phyloP scores from a whole-genome alignment of 192 early-diverging fungal genomes.

The Umbelopsis sp. region DNA sequence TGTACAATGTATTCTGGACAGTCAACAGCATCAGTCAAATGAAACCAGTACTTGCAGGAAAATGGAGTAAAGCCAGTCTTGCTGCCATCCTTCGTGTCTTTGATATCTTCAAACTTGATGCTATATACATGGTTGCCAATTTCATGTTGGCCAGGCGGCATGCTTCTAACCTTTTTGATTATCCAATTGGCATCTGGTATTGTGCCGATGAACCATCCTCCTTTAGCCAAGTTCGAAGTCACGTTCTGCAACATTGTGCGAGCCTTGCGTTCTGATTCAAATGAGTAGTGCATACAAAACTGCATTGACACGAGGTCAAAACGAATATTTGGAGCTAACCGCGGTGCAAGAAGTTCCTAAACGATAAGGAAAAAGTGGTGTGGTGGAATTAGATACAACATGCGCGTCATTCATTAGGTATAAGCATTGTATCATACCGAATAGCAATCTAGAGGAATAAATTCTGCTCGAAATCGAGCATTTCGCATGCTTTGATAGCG shows the following conservation, averaged over 20 bases:
- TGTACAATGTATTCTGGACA: constrained; percentile 95
- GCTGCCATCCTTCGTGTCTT: constrained; percentile 31
- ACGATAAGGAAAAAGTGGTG: background rate
- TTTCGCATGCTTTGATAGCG: constrained; percentile 61
- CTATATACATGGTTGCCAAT: constrained; percentile 91
- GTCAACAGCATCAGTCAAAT: constrained; percentile 93
- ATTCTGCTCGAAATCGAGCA: constrained; percentile 68
- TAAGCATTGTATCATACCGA: constrained; percentile 46
- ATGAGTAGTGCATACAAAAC: constrained; percentile 97
- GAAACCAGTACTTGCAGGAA: constrained; percentile 88
- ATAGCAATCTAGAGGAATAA: constrained; percentile 90
- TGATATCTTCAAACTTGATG: constrained; percentile 78
- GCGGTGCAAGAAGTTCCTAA: constrained; percentile 58
- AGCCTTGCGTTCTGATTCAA: constrained; percentile 82
- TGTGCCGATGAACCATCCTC: constrained; percentile 89
- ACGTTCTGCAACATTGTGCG: constrained; percentile 84
- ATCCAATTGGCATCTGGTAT: constrained; percentile 93
- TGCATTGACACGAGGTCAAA: constrained; percentile 94
- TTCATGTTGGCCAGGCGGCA: constrained; percentile 39
- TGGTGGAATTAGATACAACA: too few relatives aligned
- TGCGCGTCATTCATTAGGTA: background rate
- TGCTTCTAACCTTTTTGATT: constrained; percentile 47
- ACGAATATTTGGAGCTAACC: constrained; percentile 46
- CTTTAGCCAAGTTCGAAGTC: constrained; percentile 61
- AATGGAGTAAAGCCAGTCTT: constrained; percentile 59